Evolutionary conservation across 2,329 filamentous ascomycete species (phyloP), one percentile per base, ranked within the genome.

Genomic region (Didymella sp.): DNA sequence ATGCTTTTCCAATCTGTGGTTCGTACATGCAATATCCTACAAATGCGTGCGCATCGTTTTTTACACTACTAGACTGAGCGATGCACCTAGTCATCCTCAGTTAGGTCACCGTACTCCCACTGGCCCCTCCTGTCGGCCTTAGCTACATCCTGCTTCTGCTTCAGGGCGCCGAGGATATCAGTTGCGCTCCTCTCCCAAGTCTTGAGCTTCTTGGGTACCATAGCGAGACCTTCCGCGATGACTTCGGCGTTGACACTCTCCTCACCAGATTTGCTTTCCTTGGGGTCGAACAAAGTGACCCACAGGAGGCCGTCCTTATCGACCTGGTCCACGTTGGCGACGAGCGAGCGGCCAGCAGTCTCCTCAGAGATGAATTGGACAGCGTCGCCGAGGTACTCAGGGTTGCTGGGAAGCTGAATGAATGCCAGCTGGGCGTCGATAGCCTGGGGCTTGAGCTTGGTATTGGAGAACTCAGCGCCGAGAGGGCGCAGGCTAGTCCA

Each of bases 21-120:
- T 44, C 49, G 40, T 57, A 57, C 54, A 57, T 35, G 37, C 15
- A 9, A 47, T 57, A 57, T 57, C 48, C 43, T 57, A 51, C 54
- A 51, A 43, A 51, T 51, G 22, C 48, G 19, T 22, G 21, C 24
- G 31, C 42, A 30, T 38, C 24, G 31, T 9, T 43, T 38, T 40
- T 56, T 51, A n/a, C 11, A 42, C 44, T 33, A 40, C 49, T 35
- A 37, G 37, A 22, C 41, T 27, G 48, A 47, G 62, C 57, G 30
- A 55, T 25, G 38, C 46, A 37, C 24, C 52, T 67, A 67, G 45
- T 70, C 61, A 57, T 75, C 74, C 65, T 96, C 93, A 13, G 92
- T 96, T 72, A 96, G 84, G 76, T 98, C 95, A 67, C 95, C 95
- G 78, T 98, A 99, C 84, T 99, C 95, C 93, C 94, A 99, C 85